phyloP scores from a whole-genome alignment of 2,329 filamentous ascomycete genomes.

The Thielaviopsis ethacetica region DNA sequence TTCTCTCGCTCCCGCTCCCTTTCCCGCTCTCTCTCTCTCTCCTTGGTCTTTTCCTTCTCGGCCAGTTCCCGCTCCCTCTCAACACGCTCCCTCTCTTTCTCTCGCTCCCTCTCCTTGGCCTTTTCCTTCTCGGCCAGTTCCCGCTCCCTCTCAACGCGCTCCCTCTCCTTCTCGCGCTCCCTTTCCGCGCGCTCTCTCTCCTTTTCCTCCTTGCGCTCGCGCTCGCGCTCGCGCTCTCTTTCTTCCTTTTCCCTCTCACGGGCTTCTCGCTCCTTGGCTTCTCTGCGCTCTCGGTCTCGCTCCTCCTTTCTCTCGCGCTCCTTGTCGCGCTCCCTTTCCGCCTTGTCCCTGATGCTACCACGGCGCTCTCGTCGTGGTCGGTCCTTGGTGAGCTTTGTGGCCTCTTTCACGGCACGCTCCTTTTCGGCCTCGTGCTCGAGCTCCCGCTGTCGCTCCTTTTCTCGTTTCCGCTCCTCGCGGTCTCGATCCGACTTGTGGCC shows the following conservation, averaged over 20 bases:
- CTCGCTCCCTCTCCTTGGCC: neutral
- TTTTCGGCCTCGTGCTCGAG: slow-evolving; percentile 13
- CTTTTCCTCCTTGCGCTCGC: no score
- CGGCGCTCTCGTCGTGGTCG: slow-evolving; percentile 9
- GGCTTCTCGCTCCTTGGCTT: neutral
- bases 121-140: neutral
- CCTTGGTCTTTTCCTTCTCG: neutral
- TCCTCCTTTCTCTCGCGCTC: slow-evolving; percentile 9
- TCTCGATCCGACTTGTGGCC: slow-evolving; percentile 6
- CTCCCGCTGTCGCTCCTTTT: slow-evolving; percentile 7
- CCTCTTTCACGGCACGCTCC: neutral
- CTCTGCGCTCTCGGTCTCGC: slow-evolving; percentile 1
- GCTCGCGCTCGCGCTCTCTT: neutral
- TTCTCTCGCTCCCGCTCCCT: slow-evolving; percentile 2
- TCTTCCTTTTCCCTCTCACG: slow-evolving; percentile 1
- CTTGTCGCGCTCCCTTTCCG: slow-evolving; percentile 11
- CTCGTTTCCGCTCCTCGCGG: slow-evolving; percentile 13
- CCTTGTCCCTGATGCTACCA: slow-evolving; percentile 10
- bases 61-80: slow-evolving; percentile 5
- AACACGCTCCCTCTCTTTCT: neutral
- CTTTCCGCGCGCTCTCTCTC: no score
- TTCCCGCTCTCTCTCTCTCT: neutral
- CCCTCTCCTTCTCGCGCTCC: neutral
- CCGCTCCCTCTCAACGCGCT: neutral
- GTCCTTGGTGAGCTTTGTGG: neutral